These are phyloP conservation scores for Aspergillus kassunensis DNA, from an alignment of 495 filamentous ascomycete species.

Conservation along the genomic window DNA sequence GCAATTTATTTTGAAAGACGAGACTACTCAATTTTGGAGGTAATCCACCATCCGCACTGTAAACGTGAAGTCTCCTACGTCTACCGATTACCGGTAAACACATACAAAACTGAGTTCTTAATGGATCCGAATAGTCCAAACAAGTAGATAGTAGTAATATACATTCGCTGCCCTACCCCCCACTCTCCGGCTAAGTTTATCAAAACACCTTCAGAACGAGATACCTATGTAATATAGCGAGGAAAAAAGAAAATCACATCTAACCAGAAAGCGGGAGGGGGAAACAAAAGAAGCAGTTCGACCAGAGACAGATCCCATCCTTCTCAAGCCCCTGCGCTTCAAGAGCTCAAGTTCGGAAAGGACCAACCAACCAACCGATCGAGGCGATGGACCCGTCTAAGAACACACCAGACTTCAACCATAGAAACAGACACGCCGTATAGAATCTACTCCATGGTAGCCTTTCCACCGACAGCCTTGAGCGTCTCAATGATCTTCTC, in stretches of 20 bases:
- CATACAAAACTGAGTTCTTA: neutral
- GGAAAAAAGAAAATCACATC: constrained; percentile 22
- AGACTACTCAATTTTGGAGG: too few species aligned
- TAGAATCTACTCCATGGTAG: constrained; percentile 77
- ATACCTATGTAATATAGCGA: constrained; percentile 22
- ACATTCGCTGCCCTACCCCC: constrained; percentile 36
- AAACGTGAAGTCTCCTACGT: too few species aligned
- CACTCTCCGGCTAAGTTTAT: constrained; percentile 16
- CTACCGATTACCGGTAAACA: neutral
- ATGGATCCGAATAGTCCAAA: constrained; percentile 34
- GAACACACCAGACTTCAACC: neutral
- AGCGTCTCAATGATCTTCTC: constrained; percentile 96
- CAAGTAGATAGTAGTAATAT: constrained; percentile 45
- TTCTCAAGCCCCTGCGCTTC: too few species aligned
- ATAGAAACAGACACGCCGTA: neutral
- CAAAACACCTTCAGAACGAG: constrained; percentile 14
- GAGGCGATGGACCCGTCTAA: too few species aligned
- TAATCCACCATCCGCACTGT: too few species aligned
- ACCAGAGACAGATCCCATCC: constrained; percentile 23
- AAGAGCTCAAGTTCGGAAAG: too few species aligned
- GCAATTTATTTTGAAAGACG: too few species aligned
- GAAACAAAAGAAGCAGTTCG: constrained; percentile 6
- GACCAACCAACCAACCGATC: too few species aligned
- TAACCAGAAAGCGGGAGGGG: constrained; percentile 14
- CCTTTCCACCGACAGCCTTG: constrained; percentile 87